phyloP scores from a whole-genome alignment of 1,284 basidiomycete genomes.

The Pascua guehoae region DNA sequence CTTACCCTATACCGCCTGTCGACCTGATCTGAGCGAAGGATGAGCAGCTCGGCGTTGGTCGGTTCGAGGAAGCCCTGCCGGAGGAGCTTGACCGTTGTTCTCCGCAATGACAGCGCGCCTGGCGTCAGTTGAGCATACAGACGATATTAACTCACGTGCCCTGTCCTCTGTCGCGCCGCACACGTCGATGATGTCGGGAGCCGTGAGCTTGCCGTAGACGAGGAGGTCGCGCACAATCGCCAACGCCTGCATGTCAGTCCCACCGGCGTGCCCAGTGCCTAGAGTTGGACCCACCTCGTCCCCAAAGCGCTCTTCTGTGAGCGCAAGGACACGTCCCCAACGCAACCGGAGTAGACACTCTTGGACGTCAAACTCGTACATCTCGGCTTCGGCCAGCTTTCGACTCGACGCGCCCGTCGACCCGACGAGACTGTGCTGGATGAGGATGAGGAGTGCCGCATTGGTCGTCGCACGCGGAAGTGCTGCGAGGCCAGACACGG shows the following conservation, averaged over 20 bases:
- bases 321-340: constrained; percentile 73
- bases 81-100: constrained; percentile 17
- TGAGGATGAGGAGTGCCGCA: constrained; percentile 71
- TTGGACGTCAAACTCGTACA: constrained; percentile 63
- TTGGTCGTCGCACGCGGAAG: constrained; percentile 59
- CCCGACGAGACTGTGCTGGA: constrained; percentile 90
- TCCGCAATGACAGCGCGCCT: constrained; percentile 3
- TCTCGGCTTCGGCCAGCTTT: constrained; percentile 63
- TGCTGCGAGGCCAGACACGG: constrained; percentile 60
- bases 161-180: constrained; percentile 13
- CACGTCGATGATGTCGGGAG: constrained; percentile 46
- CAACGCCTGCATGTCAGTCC: constrained; percentile 57
- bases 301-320: constrained; percentile 67
- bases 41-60: constrained; percentile 28
- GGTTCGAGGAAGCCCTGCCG: constrained; percentile 29
- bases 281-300: constrained; percentile 56
- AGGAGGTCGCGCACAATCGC: constrained; percentile 71
- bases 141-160: constrained; percentile 1
- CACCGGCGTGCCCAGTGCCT: background rate
- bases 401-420: constrained; percentile 59
- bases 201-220: constrained; percentile 79
- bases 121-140: background rate
- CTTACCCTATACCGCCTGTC: constrained; percentile 29
- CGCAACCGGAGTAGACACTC: constrained; percentile 74
- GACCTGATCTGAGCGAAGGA: constrained; percentile 31